Evolutionary conservation across 179 eudicot species (phyloP).

Genomic region (Sideroxylon spinosum): DNA sequence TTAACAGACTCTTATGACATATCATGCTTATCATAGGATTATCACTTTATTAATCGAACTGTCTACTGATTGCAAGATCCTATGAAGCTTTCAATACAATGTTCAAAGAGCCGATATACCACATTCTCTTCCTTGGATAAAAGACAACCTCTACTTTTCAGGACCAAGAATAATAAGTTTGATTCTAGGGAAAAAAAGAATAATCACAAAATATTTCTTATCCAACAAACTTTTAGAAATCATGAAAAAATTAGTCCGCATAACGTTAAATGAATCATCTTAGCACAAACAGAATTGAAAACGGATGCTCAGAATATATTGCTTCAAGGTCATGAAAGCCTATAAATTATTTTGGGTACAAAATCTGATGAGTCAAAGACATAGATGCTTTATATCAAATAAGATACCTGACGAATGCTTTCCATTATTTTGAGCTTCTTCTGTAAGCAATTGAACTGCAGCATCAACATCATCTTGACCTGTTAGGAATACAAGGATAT

Average conservation of each 20-base stretch:
- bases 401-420: conserved; percentile 55
- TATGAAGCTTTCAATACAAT: too few relatives aligned
- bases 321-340: not conserved
- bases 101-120: too few relatives aligned
- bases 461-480: conserved; percentile 99
- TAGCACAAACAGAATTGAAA: too few relatives aligned
- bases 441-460: conserved; percentile 74
- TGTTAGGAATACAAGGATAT: conserved; percentile 86
- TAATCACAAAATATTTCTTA: not conserved
- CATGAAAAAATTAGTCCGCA: not conserved
- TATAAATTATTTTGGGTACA: not conserved
- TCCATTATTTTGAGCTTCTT: conserved; percentile 55
- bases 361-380: not conserved
- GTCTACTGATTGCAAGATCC: too few relatives aligned
- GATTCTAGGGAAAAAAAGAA: not conserved
- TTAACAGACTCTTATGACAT: too few relatives aligned
- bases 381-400: conserved; percentile 2
- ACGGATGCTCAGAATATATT: not conserved
- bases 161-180: not conserved
- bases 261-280: not conserved
- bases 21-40: too few relatives aligned
- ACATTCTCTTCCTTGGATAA: too few relatives aligned
- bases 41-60: too few relatives aligned
- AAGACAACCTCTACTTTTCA: not conserved
- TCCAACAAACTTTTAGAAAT: not conserved